Evolutionary conservation across 1,284 basidiomycete species (phyloP).

Genomic region (Cutaneotrichosporon cyanovorans): DNA sequence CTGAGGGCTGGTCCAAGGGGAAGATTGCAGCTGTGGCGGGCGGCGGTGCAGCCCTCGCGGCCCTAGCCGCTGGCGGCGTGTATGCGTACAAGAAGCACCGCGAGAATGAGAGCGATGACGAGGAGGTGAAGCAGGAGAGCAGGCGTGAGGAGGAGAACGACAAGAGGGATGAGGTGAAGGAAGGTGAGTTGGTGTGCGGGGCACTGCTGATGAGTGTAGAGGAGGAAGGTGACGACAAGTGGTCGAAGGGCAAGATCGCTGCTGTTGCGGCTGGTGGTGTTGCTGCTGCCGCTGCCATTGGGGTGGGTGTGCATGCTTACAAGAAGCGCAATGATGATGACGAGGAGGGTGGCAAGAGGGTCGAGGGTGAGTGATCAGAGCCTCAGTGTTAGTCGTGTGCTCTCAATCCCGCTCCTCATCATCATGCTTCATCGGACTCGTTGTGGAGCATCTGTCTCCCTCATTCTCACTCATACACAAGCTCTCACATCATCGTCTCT

Average conservation of each 20-base stretch:
- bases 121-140: not conserved
- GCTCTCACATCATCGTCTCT: too few relatives aligned
- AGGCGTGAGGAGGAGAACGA: not conserved
- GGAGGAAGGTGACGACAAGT: conserved; percentile 2
- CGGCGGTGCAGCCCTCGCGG: not conserved
- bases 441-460: too few relatives aligned
- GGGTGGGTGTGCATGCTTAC: conserved; percentile 7
- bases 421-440: too few relatives aligned
- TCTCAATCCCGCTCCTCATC: too few relatives aligned
- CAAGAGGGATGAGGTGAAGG: too few relatives aligned
- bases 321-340: conserved; percentile 7
- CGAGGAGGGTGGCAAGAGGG: not conserved
- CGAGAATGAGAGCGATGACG: conserved; percentile 6
- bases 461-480: too few relatives aligned
- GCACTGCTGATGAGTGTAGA: not conserved
- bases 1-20: conserved; percentile 11
- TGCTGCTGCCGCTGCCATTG: not conserved
- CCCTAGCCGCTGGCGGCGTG: not conserved
- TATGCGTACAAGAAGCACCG: conserved; percentile 9
- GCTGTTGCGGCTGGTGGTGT: conserved; percentile 2
- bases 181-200: not conserved
- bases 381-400: too few relatives aligned
- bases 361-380: too few relatives aligned
- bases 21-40: conserved; percentile 6
- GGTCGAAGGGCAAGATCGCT: conserved; percentile 12